Evolutionary conservation across 2,329 filamentous ascomycete species (phyloP).

Genomic region (Nemania sp.): DNA sequence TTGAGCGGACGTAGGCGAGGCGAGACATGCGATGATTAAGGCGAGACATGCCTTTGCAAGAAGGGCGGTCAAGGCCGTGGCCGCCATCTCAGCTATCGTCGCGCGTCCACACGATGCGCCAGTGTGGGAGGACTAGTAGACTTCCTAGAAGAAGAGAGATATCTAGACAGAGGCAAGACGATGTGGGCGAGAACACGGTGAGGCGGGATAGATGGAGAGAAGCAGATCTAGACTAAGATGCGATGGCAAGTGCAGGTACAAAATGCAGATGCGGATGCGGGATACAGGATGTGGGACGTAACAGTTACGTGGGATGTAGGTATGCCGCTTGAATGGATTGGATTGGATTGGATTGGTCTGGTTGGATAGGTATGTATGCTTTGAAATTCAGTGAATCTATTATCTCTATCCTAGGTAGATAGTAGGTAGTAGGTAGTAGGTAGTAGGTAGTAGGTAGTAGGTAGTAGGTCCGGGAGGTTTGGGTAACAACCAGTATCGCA

Average conservation of each 20-base stretch:
- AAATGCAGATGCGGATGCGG: conserved; percentile 14
- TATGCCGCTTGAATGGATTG: neutral
- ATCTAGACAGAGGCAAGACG: conserved; percentile 2
- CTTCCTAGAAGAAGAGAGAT: conserved; percentile 6
- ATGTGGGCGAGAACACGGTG: conserved; percentile 1
- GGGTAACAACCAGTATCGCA: conserved; percentile 39
- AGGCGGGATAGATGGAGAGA: conserved; percentile 21
- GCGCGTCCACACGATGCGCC: conserved; percentile 41
- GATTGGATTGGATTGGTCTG: neutral
- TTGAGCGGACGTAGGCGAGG: conserved; percentile 52
- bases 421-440: neutral
- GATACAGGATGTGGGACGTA: conserved; percentile 3
- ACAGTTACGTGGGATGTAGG: neutral
- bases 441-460: neutral
- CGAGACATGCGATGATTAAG: conserved; percentile 49
- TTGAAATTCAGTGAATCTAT: conserved; percentile 10
- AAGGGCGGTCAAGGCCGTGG: conserved; percentile 53
- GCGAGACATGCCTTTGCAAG: conserved; percentile 51
- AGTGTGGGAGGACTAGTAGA: conserved; percentile 38
- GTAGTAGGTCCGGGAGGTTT: conserved; percentile 15
- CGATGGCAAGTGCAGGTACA: conserved; percentile 22
- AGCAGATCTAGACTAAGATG: no score
- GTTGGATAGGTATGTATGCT: conserved; percentile 6
- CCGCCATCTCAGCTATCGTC: conserved; percentile 48
- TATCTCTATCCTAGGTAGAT: neutral